Conservation (phyloP, 1,139 yeast genomes). For the Saccharomycopsis hybrid region DNA sequence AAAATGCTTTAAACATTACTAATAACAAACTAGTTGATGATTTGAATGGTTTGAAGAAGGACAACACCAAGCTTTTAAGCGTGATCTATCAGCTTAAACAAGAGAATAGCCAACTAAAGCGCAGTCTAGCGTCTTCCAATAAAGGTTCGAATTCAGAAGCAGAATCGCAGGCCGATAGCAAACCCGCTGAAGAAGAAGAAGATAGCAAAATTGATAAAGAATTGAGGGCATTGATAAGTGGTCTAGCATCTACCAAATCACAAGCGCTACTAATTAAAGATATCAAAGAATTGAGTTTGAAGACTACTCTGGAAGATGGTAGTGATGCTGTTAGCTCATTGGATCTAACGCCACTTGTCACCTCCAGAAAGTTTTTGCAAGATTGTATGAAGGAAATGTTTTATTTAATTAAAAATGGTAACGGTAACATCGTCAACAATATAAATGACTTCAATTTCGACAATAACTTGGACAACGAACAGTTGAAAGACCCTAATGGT, state of each 20-base stretch:
- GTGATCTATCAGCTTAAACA: constrained; percentile 11
- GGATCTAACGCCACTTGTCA: constrained; percentile 19
- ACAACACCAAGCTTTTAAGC: constrained; percentile 11
- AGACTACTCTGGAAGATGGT: constrained; percentile 1
- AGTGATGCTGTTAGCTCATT: constrained; percentile 7
- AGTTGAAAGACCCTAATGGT: not conserved
- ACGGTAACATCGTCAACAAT: constrained; percentile 17
- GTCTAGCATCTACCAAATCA: constrained; percentile 14
- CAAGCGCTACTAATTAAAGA: constrained; percentile 16
- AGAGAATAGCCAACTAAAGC: constrained; percentile 6
- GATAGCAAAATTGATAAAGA: constrained; percentile 11
- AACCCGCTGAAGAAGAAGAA: not conserved
- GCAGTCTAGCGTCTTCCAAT: not conserved
- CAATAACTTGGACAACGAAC: not conserved
- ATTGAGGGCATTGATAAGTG: constrained; percentile 11
- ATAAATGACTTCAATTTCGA: constrained; percentile 18
- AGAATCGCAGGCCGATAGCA: not conserved
- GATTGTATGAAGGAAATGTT: constrained; percentile 22
- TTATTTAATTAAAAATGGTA: constrained; percentile 21
- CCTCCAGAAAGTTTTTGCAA: constrained; percentile 21
- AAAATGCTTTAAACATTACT: constrained; percentile 35
- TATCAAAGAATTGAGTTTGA: constrained; percentile 9
- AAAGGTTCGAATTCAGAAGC: not conserved
- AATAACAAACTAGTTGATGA: constrained; percentile 25
- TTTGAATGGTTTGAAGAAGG: constrained; percentile 12